Evolutionary conservation across 2,329 filamentous ascomycete genomes (phyloP), one percentile per base, ranked within the genome.

Genomic region (Albifimbria verrucaria): DNA sequence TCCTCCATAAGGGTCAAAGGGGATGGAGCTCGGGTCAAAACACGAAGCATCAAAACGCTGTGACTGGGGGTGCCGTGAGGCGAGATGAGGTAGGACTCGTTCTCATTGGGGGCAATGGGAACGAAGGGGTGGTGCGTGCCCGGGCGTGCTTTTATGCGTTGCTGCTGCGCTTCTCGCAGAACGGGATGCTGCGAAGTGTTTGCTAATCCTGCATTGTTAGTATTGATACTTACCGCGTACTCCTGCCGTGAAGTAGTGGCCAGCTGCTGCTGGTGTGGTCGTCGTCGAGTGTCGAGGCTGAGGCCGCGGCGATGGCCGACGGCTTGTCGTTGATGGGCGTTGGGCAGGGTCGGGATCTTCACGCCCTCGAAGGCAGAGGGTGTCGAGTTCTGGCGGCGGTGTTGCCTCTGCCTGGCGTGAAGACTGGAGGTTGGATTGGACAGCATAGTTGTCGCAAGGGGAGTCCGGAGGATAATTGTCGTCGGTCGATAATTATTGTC

Each of bases 91-190:
- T 82, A 86, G 71, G 74, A 78, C 67, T 82, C 82, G 72, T 73
- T 75, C 56, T 68, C 65, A 58, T 65, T 66, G 53, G 65, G 56
- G 55, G 69, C 60, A 61, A 68, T 56, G 55, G 64, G 59, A 58
- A 62, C 61, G 55, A 68, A 66, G 53, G 67, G 65, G 60, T 67
- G 64, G 3, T 62, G 60, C 54, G 69, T 79, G 82, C 88, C 87
- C 84, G 88, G 88, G 85, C 89, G 86, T 83, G 83, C 83, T 82
- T 73, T 71, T 58, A 85, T 82, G 82, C 84, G 85, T 79, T 92
- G 89, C 86, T 90, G 85, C 84, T 93, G 90, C 86, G 88, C 82
- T 89, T 90, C 89, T 87, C 87, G 88, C 86, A 91, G 82, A 77
- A 85, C 81, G 52, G 64, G 61, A 82, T 91, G 88, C 83, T 92